Evolutionary conservation across 768 basidiomycete species (phyloP), one percentile per base, ranked within the genome.

Genomic region (Coprinellus micaceus): DNA sequence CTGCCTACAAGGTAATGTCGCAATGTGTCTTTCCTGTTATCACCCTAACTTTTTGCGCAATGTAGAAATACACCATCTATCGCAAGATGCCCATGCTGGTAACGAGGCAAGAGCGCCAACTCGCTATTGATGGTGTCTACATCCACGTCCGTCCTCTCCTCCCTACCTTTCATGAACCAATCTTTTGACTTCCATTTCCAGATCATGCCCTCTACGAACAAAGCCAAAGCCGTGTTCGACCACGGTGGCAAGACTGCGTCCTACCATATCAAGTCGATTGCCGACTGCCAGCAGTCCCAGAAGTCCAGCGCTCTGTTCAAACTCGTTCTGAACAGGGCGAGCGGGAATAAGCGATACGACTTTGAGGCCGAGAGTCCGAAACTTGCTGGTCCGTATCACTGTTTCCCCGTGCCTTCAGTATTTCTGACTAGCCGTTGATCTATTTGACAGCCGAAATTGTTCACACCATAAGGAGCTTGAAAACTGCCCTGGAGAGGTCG

Each of bases 81-180:
- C 88, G 96, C 47, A 98, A 96, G 73, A 84, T 96, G 70, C 94
- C 95, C 2, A 96, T 95, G 89, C 75, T 93, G 24, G 86, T 98
- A 46, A 86, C 91, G 3, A 83, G 93, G 21, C 94, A 94, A 62
- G 93, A 96, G 67, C 85, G 95, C 4, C 85, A 86, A 1, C 80
- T 99, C 1, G 95, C 96, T 13, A 91, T 98, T 59, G 97, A 99
- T 69, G 94, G 94, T 3, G 91, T 86, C 60, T 98, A 98, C 63
- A 85, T 97, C 33, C 91, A 94, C 67, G 91, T 93, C 57, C 58
- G 82, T 68, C 25, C 25, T 43, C 28, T 19, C 47, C 15, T 37
- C 24, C 30, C 5, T 17, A 33, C 10, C 10, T 30, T 17, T n/a
- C 17, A 13, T 33, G 33, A 6, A 30, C 9, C 33, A 52, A 10